Base-by-base conservation (phyloP, 2,329 filamentous ascomycete genomes). In the Stemphylium vesicarium region DNA sequence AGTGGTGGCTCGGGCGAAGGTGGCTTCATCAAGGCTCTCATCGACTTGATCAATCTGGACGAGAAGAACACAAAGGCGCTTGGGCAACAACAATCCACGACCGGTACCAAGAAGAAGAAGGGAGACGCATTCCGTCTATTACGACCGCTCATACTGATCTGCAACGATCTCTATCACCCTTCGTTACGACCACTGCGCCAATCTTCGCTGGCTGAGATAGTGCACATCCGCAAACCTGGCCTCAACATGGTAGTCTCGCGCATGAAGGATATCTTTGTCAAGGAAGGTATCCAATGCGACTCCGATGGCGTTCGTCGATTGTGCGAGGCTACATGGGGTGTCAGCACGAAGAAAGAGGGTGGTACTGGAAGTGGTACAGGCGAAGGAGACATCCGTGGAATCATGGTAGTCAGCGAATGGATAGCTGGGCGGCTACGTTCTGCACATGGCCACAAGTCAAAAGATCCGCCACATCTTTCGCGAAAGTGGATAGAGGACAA, bases 81-180 rank as follows among this genome's bases (percentile, higher is more conserved):
- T 10, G 74, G 72, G 4, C 70, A 72, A 10, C 74, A 78, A 56
- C 56, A 57, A 20, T 64, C 70, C 13, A 65, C 70, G 2, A 63
- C 66, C 8, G 65, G 37, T 76, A 50, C 65, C 0, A 81, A 56
- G 63, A 90, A 87, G 75, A 91, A 85, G 75, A 94, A 92, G 72
- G 88, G 88, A 0, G 94, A 98, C 68, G 89, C 88, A 54, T 99
- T 99, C 71, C 85, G 90, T 37, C 84, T 97, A 58, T 85, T 96
- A 77, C 84, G 95, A 40, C 95, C 95, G 0, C 81, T 99, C 26
- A 92, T 99, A 45, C 81, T 99, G 42, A 95, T 99, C 65, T 99
- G 95, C 80, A 99, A 99, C 68, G 96, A 99, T 73, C 87, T 98
- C 1, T 99, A 99, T 70, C 92, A 96, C 64, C 88, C 94, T 4